Evolutionary conservation across 768 basidiomycete genomes (phyloP), one percentile per base, ranked within the genome.

Genomic region (Pisolithus tinctorius): DNA sequence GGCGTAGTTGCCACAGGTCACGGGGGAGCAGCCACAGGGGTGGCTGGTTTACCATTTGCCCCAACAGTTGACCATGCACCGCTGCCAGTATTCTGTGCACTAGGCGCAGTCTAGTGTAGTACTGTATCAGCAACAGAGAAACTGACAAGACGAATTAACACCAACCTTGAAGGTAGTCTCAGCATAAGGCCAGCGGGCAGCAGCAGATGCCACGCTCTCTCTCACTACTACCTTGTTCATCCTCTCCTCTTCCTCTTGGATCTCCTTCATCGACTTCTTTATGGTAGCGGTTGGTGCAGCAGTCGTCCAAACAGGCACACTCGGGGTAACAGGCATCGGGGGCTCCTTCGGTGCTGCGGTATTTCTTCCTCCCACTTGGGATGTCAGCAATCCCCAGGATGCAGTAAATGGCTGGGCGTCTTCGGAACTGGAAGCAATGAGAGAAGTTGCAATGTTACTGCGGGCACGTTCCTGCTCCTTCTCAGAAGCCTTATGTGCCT

Each of bases 181-280:
- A 4, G 88, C 89, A 60, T 94, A 88, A 4, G 76, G 85, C 48
- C 89, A 75, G 63, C 86, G 80, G 7, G 79, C 73, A 37, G 78
- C 76, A 17, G 78, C 73, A 13, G 79, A 70, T 7, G 77, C 77
- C 49, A 74, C 73, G 48, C 75, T 81, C 56, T 88, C 82, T 65
- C 84, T 85, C 6, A 72, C 69, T 1, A 74, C 74, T 27, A 70
- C 59, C 68, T 84, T 88, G 75, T 92, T 93, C 55, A 86, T 78
- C 55, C 74, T 80, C 68, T 95, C 92, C 63, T 99, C 96, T 60
- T 99, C 96, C 68, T 98, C 95, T 63, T 95, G 91, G 38, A 99
- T 99, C 73, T 99, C 93, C 74, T 95, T 97, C 85, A 99, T 86
- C 2, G 90, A 89, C 76, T 93, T 96, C 75, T 92, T 94, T 7